Conservation (phyloP, 164 flowering plant genomes). For the Echeveria elegans region DNA sequence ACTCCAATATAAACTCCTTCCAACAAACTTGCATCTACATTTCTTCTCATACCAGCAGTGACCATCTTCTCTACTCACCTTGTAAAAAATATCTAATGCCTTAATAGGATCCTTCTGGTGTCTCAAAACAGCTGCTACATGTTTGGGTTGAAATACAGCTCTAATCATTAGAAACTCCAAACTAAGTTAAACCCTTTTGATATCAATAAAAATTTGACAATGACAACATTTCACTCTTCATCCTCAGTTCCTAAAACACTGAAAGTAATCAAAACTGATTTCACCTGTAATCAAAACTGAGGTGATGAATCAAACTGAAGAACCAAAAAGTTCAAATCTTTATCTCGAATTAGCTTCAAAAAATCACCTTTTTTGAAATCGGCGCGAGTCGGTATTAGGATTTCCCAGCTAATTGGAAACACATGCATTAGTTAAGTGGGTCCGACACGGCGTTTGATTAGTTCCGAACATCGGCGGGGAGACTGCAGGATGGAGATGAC, state of each 20-base stretch:
- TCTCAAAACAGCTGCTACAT: conserved; percentile 66
- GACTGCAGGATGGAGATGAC: background rate
- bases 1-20: conserved; percentile 72
- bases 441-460: background rate
- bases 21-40: conserved; percentile 39
- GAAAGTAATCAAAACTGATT: background rate
- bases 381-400: background rate
- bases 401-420: background rate
- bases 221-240: background rate
- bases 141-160: conserved; percentile 50
- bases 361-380: background rate
- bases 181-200: background rate
- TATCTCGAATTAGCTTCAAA: background rate
- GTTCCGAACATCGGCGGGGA: background rate
- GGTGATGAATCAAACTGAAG: background rate
- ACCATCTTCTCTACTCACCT: conserved; percentile 62
- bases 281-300: too few species aligned
- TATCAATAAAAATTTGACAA: background rate
- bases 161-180: conserved; percentile 20
- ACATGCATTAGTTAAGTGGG: background rate
- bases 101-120: conserved; percentile 62
- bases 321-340: background rate
- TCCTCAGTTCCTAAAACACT: background rate
- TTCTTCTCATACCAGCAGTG: conserved; percentile 49
- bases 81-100: conserved; percentile 71